These are phyloP conservation scores for Urtica urens DNA, from an alignment of 306 rosid species.

Conservation along the genomic window DNA sequence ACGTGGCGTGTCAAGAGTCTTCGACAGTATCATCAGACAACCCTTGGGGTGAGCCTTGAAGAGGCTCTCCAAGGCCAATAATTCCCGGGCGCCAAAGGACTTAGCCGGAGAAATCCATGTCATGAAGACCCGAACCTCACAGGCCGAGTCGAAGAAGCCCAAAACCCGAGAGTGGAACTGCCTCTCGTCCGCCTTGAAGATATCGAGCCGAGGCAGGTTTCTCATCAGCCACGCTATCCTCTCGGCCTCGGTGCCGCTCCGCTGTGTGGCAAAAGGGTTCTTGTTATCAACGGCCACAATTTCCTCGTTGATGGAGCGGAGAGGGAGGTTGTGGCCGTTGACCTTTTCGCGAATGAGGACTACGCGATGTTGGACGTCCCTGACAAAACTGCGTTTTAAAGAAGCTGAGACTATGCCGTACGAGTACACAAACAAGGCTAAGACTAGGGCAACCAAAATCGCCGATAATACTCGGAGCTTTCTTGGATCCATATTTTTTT, in stretches of 20 bases:
- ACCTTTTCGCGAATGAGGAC: neutral
- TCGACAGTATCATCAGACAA: slow-evolving; percentile 55
- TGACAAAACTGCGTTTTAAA: neutral
- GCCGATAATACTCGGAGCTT: neutral
- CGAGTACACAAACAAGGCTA: neutral
- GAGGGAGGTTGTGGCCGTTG: neutral
- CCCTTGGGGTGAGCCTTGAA: slow-evolving; percentile 56
- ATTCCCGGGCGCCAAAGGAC: slow-evolving; percentile 37
- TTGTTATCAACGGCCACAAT: neutral
- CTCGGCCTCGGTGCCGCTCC: slow-evolving; percentile 29
- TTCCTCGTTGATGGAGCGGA: neutral
- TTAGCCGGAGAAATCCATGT: slow-evolving; percentile 48
- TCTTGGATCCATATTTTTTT: neutral
- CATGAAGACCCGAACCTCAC: slow-evolving; percentile 54
- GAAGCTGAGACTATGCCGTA: neutral
- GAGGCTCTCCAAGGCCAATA: slow-evolving; percentile 37
- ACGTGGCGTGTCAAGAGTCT: slow-evolving; percentile 37
- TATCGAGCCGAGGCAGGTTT: slow-evolving; percentile 29
- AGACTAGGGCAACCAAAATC: neutral
- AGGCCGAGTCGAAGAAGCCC: slow-evolving; percentile 24
- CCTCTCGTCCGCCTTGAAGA: slow-evolving; percentile 35
- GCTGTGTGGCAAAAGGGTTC: slow-evolving; percentile 28
- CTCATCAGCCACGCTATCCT: slow-evolving; percentile 43
- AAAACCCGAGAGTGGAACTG: slow-evolving; percentile 34
- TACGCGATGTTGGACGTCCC: neutral